These are phyloP conservation scores for Mycosarcoma mackinlayi DNA, from an alignment of 1,284 basidiomycete genomes.

Conservation along the genomic window DNA sequence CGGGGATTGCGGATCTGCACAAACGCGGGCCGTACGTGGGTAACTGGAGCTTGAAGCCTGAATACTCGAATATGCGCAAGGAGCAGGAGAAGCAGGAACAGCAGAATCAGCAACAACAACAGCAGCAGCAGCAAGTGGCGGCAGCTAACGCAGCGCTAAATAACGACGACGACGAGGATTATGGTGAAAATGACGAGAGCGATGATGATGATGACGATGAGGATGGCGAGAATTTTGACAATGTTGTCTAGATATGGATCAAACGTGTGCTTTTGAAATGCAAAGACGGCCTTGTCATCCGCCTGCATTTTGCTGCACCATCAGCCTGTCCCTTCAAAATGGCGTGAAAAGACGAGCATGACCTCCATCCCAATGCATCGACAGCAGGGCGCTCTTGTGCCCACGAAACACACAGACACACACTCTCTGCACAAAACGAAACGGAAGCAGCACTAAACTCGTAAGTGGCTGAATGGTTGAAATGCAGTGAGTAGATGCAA, in stretches of 20 bases:
- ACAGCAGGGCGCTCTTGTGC: too few species aligned
- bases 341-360: too few species aligned
- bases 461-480: too few species aligned
- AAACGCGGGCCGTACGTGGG: constrained; percentile 76
- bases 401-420: too few species aligned
- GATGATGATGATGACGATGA: constrained; percentile 38
- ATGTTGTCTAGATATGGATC: constrained; percentile 25
- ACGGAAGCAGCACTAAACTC: too few species aligned
- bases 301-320: too few species aligned
- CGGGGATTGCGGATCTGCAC: constrained; percentile 82
- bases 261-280: too few species aligned
- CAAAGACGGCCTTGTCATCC: too few species aligned
- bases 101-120: constrained; percentile 11
- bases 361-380: too few species aligned
- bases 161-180: constrained; percentile 37
- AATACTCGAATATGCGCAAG: constrained; percentile 37
- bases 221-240: constrained; percentile 42
- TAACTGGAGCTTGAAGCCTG: constrained; percentile 69
- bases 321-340: too few species aligned
- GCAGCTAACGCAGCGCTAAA: neutral
- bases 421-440: too few species aligned
- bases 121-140: neutral
- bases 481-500: neutral
- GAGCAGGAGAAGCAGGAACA: constrained; percentile 24
- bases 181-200: constrained; percentile 34